Base-by-base conservation (phyloP, 805 yeast species). In the Candida easanensis region DNA sequence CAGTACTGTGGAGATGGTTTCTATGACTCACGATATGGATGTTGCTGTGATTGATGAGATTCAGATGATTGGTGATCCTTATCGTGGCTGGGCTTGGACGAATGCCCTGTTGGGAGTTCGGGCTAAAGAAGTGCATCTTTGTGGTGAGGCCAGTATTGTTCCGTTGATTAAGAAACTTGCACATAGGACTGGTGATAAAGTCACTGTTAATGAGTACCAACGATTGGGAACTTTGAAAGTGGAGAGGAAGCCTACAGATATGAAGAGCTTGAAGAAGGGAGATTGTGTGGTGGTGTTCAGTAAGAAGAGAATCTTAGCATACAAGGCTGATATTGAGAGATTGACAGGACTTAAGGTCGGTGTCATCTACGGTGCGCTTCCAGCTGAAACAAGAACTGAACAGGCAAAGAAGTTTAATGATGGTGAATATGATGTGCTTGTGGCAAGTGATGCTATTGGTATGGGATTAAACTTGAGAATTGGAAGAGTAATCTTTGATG, bases 381-480 rank as follows among this genome's bases (percentile, higher is more conserved):
- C 99, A 0, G 96, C 98, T 1, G 98, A 93, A 60, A 88, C 91
- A 0, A 76, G 99, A 52, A 79, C 88, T 3, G 79, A 79, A 51
- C 97, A 93, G 58, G 96, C 97, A 0, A 62, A 69, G 22, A 70
- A 76, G 36, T 93, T 93, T 63, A 93, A 93, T 58, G 66, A 60
- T n/a, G 91, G 95, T 2, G 74, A 76, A 27, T 84, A 79, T 49
- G 93, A 90, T 55, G 74, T 86, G n/a, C 69, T 93, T 30, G 86
- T 93, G 6, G 98, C 99, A 1, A 86, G 96, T 2, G 98, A 93
- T 67, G 99, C 99, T 0, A 81, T 93, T 49, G 99, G 99, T 2
- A 91, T 93, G 97, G 99, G 99, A 0, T 71, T 93, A 41, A 93
- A 93, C 58, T 69, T 93, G 56, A 82, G 86, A 20, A 90, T 93